Conservation (phyloP, 202 grass and related monocot species). For the Cymbopogon flexuosus region DNA sequence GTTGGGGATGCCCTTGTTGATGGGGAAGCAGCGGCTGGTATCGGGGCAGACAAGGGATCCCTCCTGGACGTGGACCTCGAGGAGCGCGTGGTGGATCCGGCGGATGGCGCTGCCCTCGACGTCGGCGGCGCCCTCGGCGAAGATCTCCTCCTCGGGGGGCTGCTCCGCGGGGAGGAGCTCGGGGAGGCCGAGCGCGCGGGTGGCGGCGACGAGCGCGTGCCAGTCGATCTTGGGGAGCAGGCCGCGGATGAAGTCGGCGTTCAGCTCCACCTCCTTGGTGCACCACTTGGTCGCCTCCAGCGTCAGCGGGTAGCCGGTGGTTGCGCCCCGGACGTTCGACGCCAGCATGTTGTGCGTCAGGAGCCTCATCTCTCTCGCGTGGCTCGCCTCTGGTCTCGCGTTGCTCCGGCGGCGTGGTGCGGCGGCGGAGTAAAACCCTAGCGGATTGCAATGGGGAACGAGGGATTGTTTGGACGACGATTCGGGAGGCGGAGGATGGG, state of each 20-base stretch:
- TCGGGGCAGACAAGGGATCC: slow-evolving; percentile 86
- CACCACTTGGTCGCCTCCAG: slow-evolving; percentile 60
- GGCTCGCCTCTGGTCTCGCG: too few species aligned
- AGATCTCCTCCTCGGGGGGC: slow-evolving; percentile 56
- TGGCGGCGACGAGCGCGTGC: slow-evolving; percentile 57
- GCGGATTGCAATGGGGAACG: not conserved
- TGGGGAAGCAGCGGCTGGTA: slow-evolving; percentile 68
- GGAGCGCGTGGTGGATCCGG: slow-evolving; percentile 84
- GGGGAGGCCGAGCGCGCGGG: slow-evolving; percentile 40
- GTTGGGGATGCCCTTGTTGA: slow-evolving; percentile 92
- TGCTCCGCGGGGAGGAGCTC: slow-evolving; percentile 55
- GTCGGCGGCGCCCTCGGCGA: slow-evolving; percentile 56
- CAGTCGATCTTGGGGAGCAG: slow-evolving; percentile 91
- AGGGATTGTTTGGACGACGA: not conserved
- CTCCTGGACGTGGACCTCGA: slow-evolving; percentile 86
- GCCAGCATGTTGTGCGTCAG: slow-evolving; percentile 92
- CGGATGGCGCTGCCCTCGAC: slow-evolving; percentile 72
- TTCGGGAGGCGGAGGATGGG: accelerated
- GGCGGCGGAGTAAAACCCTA: slow-evolving; percentile 37
- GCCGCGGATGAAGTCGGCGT: slow-evolving; percentile 86
- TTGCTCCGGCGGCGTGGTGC: not conserved
- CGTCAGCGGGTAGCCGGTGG: slow-evolving; percentile 67
- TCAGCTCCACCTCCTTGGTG: slow-evolving; percentile 90
- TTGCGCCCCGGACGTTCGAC: slow-evolving; percentile 72
- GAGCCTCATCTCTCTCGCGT: slow-evolving; percentile 57